Percentiles rank a stretch among this genome's conserved stretches.
Conservation (phyloP, 768 basidiomycete species). For the Ramaria sp. region DNA sequence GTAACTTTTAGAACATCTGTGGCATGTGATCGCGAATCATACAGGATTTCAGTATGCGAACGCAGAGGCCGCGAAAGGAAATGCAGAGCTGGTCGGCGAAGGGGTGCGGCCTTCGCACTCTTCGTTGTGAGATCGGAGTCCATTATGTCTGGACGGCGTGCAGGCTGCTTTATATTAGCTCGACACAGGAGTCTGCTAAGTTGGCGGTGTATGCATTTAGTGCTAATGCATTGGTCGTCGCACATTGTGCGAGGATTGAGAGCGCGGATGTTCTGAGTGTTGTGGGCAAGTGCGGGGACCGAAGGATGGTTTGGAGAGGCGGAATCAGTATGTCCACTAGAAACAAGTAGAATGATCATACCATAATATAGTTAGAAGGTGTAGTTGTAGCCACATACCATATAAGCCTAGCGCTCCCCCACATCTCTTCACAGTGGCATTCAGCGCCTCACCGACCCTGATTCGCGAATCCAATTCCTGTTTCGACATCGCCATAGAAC, state of each 20-base stretch:
- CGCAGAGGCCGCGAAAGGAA: conserved; percentile 64
- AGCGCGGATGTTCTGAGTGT: conserved; percentile 60
- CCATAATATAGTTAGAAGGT: not conserved
- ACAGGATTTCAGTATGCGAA: conserved; percentile 40
- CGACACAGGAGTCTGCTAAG: conserved; percentile 58
- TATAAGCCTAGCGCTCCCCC: conserved; percentile 60
- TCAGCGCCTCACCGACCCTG: conserved; percentile 79
- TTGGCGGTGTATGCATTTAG: conserved; percentile 53
- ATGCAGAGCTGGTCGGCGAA: conserved; percentile 81
- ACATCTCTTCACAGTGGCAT: conserved; percentile 61
- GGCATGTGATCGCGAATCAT: conserved; percentile 18
- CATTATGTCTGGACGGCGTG: conserved; percentile 20
- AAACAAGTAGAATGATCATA: not conserved
- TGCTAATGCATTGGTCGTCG: conserved; percentile 51
- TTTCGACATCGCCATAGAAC: conserved; percentile 27
- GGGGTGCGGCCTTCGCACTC: conserved; percentile 60
- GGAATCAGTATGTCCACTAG: conserved; percentile 67
- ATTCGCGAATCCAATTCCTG: conserved; percentile 64
- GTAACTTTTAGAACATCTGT: conserved; percentile 8
- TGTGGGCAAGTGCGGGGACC: conserved; percentile 52
- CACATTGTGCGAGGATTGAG: conserved; percentile 65
- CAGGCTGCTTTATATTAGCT: conserved; percentile 28
- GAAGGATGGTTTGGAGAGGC: conserved; percentile 52
- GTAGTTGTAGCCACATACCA: conserved; percentile 32
- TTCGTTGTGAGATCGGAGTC: conserved; percentile 48